These are phyloP conservation scores for Rhizoclosmatium sp. DNA, from an alignment of 192 early-diverging fungal species.

Conservation along the genomic window DNA sequence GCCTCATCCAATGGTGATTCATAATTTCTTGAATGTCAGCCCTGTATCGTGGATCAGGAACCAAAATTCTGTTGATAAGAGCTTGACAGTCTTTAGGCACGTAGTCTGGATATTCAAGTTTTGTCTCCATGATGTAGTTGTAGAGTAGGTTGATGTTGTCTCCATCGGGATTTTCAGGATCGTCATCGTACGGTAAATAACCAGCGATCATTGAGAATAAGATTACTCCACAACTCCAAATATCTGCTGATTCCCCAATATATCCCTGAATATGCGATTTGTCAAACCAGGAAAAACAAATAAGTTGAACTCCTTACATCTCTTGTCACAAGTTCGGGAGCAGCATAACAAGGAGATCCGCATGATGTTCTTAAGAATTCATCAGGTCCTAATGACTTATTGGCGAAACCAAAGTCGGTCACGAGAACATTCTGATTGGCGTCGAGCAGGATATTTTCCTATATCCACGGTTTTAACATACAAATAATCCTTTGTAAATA, in stretches of 20 bases:
- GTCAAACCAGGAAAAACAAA: background rate
- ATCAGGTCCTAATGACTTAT: conserved; percentile 70
- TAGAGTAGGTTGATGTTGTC: conserved; percentile 69
- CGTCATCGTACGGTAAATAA: conserved; percentile 69
- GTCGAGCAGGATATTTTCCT: conserved; percentile 95
- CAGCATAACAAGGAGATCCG: conserved; percentile 98
- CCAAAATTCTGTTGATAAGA: conserved; percentile 60
- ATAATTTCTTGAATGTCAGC: conserved; percentile 62
- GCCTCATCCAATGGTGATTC: conserved; percentile 52
- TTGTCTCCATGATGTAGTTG: conserved; percentile 68
- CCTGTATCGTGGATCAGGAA: conserved; percentile 59
- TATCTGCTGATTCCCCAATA: conserved; percentile 97
- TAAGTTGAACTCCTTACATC: conserved; percentile 62
- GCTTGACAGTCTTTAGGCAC: conserved; percentile 53
- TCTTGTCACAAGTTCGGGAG: conserved; percentile 95
- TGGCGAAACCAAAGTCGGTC: conserved; percentile 99
- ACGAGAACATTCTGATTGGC: conserved; percentile 90
- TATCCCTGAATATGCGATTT: conserved; percentile 66
- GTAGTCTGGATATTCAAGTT: conserved; percentile 66
- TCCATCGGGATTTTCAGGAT: conserved; percentile 65
- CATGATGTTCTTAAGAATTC: conserved; percentile 89
- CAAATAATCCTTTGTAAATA: background rate
- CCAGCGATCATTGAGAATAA: conserved; percentile 74
- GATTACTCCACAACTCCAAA: conserved; percentile 99
- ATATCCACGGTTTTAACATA: background rate